Evolutionary conservation across 148 eudicot species (phyloP).

Genomic region (Camellia sinensis): DNA sequence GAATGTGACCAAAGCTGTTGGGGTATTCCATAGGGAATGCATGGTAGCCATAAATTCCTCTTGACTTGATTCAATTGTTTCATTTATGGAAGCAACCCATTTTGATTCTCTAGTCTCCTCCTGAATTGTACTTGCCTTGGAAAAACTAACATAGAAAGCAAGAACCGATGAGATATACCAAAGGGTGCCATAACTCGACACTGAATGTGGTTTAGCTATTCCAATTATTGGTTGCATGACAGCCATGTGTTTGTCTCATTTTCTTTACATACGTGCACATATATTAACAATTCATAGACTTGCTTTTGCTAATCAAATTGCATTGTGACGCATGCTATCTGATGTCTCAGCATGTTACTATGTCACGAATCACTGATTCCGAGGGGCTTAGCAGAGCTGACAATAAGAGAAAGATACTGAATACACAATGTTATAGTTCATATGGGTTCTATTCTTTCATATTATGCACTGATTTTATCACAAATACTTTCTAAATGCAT

Average conservation of each 20-base stretch:
- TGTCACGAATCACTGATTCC: neutral
- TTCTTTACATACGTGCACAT: neutral
- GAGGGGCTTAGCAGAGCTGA: neutral
- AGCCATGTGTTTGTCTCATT: neutral
- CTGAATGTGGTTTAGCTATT: neutral
- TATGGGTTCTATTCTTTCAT: neutral
- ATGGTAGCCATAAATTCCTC: neutral
- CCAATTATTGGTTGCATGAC: neutral
- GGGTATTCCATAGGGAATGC: too few relatives aligned
- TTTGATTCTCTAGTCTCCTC: neutral
- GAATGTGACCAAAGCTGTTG: too few relatives aligned
- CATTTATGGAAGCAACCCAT: neutral
- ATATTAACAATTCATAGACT: neutral
- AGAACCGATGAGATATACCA: neutral
- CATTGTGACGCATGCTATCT: neutral
- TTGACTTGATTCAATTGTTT: neutral
- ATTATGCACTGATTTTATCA: too few relatives aligned
- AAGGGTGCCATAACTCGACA: neutral
- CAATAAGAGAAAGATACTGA: neutral
- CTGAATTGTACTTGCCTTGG: neutral
- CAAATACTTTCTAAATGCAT: neutral
- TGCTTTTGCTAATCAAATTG: too few relatives aligned
- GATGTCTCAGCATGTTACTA: neutral
- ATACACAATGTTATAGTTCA: neutral
- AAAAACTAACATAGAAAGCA: neutral